A percentile compares a stretch with the other conserved stretches of the same genome.
Evolutionary conservation across 2,329 filamentous ascomycete species (phyloP).

Genomic region (Davidsoniella virescens): DNA sequence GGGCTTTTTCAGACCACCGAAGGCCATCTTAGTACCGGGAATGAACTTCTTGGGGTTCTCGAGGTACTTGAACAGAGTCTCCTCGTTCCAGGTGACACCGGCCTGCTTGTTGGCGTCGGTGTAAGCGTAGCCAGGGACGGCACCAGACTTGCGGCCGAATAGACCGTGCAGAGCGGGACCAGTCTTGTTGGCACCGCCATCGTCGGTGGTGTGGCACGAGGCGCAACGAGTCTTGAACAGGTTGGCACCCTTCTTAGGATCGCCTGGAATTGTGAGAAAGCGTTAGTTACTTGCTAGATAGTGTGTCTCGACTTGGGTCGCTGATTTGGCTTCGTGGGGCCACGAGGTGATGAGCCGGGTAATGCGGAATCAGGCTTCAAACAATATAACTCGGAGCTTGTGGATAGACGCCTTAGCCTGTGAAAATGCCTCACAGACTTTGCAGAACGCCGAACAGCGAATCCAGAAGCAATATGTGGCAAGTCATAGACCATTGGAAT

Average conservation of each 20-base stretch:
- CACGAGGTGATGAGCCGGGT: not conserved
- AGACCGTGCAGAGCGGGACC: conserved; percentile 94
- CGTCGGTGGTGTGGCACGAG: conserved; percentile 95
- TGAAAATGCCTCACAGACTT: no score
- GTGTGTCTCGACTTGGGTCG: not conserved
- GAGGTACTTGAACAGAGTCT: conserved; percentile 88
- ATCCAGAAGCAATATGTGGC: no score
- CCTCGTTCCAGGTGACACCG: conserved; percentile 75
- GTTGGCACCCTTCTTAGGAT: conserved; percentile 89
- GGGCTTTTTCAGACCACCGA: conserved; percentile 98
- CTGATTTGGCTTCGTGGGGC: not conserved
- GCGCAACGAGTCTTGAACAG: conserved; percentile 99
- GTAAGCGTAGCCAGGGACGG: conserved; percentile 87
- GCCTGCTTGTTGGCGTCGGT: conserved; percentile 99
- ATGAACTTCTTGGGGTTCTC: conserved; percentile 99
- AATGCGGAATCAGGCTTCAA: not conserved
- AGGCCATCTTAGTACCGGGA: conserved; percentile 99
- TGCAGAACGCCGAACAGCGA: no score
- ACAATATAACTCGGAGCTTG: not conserved
- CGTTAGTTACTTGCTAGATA: not conserved
- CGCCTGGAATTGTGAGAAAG: conserved; percentile 41
- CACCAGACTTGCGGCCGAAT: conserved; percentile 88
- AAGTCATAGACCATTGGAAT: no score
- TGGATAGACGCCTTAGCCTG: no score
- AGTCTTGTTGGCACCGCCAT: conserved; percentile 88